These are phyloP conservation scores for Aspergillus transmontanensis DNA, from an alignment of 2,329 filamentous ascomycete genomes.

Conservation along the genomic window DNA sequence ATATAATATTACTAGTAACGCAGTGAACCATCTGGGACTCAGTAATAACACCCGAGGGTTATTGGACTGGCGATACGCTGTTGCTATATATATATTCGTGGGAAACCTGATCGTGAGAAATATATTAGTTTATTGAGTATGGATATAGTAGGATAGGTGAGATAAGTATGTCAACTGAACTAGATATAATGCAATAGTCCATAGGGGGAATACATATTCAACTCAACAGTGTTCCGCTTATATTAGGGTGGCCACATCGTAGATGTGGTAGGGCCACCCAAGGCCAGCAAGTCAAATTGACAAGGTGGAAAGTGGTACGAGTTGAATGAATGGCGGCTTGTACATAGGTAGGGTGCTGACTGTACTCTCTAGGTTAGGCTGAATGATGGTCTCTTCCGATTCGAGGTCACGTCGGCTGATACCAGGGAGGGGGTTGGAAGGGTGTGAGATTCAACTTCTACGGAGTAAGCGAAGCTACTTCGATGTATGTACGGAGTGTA, in stretches of 20 bases:
- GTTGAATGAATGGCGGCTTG: background rate
- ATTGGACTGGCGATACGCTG: background rate
- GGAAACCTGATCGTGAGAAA: background rate
- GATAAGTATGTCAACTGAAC: background rate
- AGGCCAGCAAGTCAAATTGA: background rate
- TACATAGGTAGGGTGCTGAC: background rate
- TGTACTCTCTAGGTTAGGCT: background rate
- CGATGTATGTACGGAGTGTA: background rate
- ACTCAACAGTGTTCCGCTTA: background rate
- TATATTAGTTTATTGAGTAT: background rate
- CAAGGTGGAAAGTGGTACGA: no score
- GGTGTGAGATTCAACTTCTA: background rate
- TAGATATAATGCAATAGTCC: background rate
- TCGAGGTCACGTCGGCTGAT: background rate
- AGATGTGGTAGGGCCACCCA: background rate
- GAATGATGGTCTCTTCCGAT: background rate
- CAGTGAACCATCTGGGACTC: background rate
- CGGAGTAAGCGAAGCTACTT: no score
- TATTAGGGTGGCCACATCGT: background rate
- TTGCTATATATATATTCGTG: background rate
- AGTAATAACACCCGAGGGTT: background rate
- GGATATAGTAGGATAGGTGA: background rate
- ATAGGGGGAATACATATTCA: background rate
- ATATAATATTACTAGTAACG: background rate
- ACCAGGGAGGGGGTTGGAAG: background rate